These are phyloP conservation scores for Leptoxyphium fumago DNA, from an alignment of 2,329 filamentous ascomycete species.

Conservation along the genomic window DNA sequence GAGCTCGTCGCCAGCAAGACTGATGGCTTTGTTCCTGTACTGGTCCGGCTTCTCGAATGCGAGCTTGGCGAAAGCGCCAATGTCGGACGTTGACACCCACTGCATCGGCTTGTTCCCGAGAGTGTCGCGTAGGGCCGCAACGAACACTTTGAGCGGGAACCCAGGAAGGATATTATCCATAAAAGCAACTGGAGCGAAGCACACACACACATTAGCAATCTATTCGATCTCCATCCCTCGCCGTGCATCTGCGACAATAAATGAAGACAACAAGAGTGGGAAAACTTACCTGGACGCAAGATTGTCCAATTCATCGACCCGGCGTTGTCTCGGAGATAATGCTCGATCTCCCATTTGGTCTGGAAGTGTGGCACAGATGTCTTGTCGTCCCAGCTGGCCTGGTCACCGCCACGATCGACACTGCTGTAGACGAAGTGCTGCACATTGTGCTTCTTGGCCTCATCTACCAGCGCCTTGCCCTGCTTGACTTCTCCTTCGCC, in stretches of 20 bases:
- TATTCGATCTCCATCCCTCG: not conserved
- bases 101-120: slow-evolving; percentile 21
- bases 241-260: not conserved
- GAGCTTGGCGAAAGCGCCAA: slow-evolving; percentile 36
- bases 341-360: slow-evolving; percentile 46
- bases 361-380: slow-evolving; percentile 44
- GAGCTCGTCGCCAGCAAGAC: slow-evolving; percentile 40
- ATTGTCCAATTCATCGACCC: slow-evolving; percentile 46
- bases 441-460: slow-evolving; percentile 39
- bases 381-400: slow-evolving; percentile 37
- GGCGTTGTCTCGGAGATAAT: slow-evolving; percentile 37
- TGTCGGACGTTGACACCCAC: slow-evolving; percentile 32
- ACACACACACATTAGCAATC: not conserved
- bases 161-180: slow-evolving; percentile 44
- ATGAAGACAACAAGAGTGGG: not conserved
- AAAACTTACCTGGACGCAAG: slow-evolving; percentile 24
- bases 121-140: slow-evolving; percentile 30
- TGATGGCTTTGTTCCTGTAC: slow-evolving; percentile 32
- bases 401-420: slow-evolving; percentile 46
- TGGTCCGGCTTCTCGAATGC: slow-evolving; percentile 32
- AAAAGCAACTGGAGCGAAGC: slow-evolving; percentile 36
- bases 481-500: slow-evolving; percentile 37
- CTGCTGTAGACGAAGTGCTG: slow-evolving; percentile 49
- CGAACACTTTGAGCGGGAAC: slow-evolving; percentile 36
- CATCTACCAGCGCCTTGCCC: slow-evolving; percentile 45